Evolutionary conservation across 2,329 filamentous ascomycete species (phyloP), one percentile per base, ranked within the genome.

Genomic region (Penicillium carneum): DNA sequence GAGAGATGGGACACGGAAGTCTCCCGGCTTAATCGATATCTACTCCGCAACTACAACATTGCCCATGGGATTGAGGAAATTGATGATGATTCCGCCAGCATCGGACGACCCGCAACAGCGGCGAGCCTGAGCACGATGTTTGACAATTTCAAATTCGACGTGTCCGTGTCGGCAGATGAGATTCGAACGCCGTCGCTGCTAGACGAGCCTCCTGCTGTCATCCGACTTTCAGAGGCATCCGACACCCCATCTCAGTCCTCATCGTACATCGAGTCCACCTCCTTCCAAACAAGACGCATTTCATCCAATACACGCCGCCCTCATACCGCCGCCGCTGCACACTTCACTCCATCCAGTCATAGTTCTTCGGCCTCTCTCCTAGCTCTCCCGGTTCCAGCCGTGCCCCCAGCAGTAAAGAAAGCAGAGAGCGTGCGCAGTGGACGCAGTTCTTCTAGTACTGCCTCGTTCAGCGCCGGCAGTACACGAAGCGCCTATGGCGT

Each of bases 1-100:
- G 72, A 74, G n/a, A 80, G 78, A 66, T 83, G 81, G 81, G 77
- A 83, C 54, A 60, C 64, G 3, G 80, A 83, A 67, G 72, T 80
- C 3, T 69, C 71, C 14, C 74, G 80, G 41, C 66, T 83, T 48
- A 76, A 78, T 46, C 73, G 77, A 29, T 83, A 82, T 63, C 72
- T 83, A 10, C 74, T 76, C 42, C 76, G 81, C 9, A 83, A 83
- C 64, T 81, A 81, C 65, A 79, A 79, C 43, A 48, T 78, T 10
- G 72, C 74, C 7, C 71, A 81, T 53, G 80, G 78, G 11, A 62
- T 76, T 12, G 63, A 65, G 38, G 67, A 69, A 20, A 18, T 47
- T 26, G 56, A 51, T 12, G 76, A 80, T 59, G 60, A 26, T 26
- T 26, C 71, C 26, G 63, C 69, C 16, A 79, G 73, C 61, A 75